Evolutionary conservation across 768 basidiomycete genomes (phyloP).

Genomic region (Dioszegia aurantiaca): DNA sequence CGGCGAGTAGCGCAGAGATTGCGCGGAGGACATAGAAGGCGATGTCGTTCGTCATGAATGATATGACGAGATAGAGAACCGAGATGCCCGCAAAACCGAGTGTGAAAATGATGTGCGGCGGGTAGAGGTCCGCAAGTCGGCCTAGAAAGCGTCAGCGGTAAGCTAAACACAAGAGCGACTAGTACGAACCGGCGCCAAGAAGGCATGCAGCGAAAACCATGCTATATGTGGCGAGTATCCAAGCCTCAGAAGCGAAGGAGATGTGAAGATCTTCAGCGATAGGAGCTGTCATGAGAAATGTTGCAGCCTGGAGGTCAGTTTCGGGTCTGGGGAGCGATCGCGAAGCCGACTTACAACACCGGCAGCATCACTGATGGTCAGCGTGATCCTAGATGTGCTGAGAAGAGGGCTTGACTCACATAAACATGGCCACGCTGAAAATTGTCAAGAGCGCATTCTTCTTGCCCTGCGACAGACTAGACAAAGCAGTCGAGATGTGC

Average conservation of each 20-base stretch:
- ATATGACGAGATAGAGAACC: conserved; percentile 46
- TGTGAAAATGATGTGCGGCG: conserved; percentile 44
- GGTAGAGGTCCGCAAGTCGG: conserved; percentile 43
- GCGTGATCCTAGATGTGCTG: background rate
- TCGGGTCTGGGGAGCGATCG: too few species aligned
- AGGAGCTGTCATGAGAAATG: conserved; percentile 46
- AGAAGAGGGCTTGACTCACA: conserved; percentile 27
- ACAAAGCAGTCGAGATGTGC: conserved; percentile 14
- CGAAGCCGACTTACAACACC: too few species aligned
- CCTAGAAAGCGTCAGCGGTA: too few species aligned
- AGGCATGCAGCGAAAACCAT: conserved; percentile 35
- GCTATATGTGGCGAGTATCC: conserved; percentile 45
- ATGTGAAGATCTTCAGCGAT: conserved; percentile 40
- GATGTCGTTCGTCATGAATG: conserved; percentile 43
- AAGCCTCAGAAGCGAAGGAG: conserved; percentile 32
- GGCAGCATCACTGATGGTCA: conserved; percentile 37
- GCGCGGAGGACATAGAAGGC: conserved; percentile 50
- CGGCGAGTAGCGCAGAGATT: conserved; percentile 40
- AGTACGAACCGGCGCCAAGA: conserved; percentile 43
- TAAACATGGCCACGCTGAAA: conserved; percentile 42
- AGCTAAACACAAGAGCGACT: too few species aligned
- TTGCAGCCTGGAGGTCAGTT: too few species aligned
- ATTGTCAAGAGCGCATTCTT: conserved; percentile 36
- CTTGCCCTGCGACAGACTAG: conserved; percentile 21
- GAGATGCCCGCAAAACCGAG: conserved; percentile 46